Conservation (phyloP, 805 yeast genomes). For the Saturnispora zaruensis region DNA sequence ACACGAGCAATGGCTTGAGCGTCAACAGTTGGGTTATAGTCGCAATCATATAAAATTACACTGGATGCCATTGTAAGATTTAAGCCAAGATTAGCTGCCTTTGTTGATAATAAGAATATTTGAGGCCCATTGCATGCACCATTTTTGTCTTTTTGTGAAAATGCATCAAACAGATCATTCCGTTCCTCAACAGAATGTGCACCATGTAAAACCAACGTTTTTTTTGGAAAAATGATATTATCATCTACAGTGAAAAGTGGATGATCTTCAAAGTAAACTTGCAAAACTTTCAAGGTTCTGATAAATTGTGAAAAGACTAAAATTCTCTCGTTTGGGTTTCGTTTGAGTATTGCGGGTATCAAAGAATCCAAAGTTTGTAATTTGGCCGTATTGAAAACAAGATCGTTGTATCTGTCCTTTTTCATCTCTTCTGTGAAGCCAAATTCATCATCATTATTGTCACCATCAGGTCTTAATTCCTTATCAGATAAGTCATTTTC, state of each 20-base stretch:
- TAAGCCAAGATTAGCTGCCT: slow-evolving; percentile 94
- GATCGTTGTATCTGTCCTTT: slow-evolving; percentile 9
- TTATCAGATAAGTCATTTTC: not conserved
- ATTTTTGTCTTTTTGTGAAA: slow-evolving; percentile 23
- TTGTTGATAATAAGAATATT: slow-evolving; percentile 73
- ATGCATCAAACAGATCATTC: slow-evolving; percentile 50
- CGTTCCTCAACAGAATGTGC: slow-evolving; percentile 57
- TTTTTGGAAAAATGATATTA: slow-evolving; percentile 33
- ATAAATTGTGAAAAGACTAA: slow-evolving; percentile 89
- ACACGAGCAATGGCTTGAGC: slow-evolving; percentile 94
- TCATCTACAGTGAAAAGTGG: slow-evolving; percentile 2
- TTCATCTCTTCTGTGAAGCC: not conserved
- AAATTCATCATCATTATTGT: slow-evolving; percentile 29
- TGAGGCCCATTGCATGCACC: slow-evolving; percentile 23
- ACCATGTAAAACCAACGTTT: slow-evolving; percentile 45
- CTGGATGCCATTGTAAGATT: slow-evolving; percentile 83
- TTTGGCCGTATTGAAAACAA: slow-evolving; percentile 62
- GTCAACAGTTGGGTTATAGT: slow-evolving; percentile 97
- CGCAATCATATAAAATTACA: slow-evolving; percentile 83
- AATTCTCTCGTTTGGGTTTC: slow-evolving; percentile 34
- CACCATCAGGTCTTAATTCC: slow-evolving; percentile 24
- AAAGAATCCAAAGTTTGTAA: slow-evolving; percentile 61
- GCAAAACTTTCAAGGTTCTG: slow-evolving; percentile 69
- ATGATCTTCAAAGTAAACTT: slow-evolving; percentile 54
- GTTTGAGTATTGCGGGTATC: slow-evolving; percentile 37